A percentile compares a stretch with the other conserved stretches of the same genome.
phyloP scores from a whole-genome alignment of 441 rosid species.

The Breynia disticha region DNA sequence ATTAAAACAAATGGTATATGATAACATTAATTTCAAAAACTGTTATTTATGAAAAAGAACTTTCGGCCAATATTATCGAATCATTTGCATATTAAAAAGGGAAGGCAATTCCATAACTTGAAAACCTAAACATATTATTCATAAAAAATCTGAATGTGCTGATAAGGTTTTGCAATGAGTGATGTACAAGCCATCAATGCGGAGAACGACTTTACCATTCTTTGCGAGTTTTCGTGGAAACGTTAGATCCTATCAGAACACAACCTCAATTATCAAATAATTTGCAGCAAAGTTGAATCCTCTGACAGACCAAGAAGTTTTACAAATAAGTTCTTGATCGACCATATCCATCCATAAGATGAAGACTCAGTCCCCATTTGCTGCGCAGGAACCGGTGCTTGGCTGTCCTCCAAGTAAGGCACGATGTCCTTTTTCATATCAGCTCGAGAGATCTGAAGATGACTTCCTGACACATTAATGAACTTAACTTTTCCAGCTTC shows the following conservation, averaged over 20 bases:
- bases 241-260: too few species aligned
- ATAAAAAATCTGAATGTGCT: too few species aligned
- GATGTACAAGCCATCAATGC: too few species aligned
- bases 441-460: constrained; percentile 34
- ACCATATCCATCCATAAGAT: constrained; percentile 28
- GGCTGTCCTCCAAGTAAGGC: constrained; percentile 46
- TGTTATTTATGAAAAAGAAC: too few species aligned
- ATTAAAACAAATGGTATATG: too few species aligned
- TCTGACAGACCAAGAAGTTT: constrained; percentile 21
- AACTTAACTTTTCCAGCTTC: constrained; percentile 72
- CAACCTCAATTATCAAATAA: constrained; percentile 8
- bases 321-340: constrained; percentile 20
- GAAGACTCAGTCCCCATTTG: constrained; percentile 16
- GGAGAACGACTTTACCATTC: too few species aligned
- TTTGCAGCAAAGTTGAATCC: constrained; percentile 26
- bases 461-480: constrained; percentile 52
- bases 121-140: too few species aligned
- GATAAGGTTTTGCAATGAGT: too few species aligned
- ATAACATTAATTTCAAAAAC: too few species aligned
- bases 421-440: constrained; percentile 58
- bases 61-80: too few species aligned
- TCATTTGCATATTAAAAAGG: too few species aligned
- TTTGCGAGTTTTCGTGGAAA: background rate
- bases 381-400: constrained; percentile 23
- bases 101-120: too few species aligned